These are phyloP conservation scores for Mycena pura DNA, from an alignment of 768 basidiomycete species.

Conservation along the genomic window DNA sequence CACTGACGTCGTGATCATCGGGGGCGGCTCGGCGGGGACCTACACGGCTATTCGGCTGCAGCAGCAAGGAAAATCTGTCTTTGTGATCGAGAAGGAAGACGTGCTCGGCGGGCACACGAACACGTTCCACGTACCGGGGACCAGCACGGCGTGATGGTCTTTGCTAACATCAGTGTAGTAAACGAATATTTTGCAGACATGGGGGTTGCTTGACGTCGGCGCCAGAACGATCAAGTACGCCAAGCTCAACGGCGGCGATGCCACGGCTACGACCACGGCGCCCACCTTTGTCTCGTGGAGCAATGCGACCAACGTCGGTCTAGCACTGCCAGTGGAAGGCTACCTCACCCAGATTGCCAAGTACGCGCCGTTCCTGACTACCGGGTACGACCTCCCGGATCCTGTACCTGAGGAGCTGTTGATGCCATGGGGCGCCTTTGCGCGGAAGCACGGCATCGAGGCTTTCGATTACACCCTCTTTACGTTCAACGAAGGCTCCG, in stretches of 20 bases:
- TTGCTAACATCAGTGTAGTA: constrained; percentile 2
- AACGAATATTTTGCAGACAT: constrained; percentile 4
- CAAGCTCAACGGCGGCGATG: constrained; percentile 8
- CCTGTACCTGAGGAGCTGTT: constrained; percentile 8
- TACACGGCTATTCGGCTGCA: constrained; percentile 9
- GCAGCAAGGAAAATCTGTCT: background rate
- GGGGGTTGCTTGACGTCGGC: background rate
- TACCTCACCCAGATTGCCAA: background rate
- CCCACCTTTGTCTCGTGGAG: background rate
- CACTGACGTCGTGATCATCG: constrained; percentile 7
- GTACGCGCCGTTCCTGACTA: constrained; percentile 5
- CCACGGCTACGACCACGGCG: background rate
- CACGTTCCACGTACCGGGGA: constrained; percentile 5
- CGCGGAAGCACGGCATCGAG: background rate
- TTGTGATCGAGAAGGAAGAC: constrained; percentile 1
- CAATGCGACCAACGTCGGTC: background rate
- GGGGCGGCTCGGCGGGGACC: constrained; percentile 7
- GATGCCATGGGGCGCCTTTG: constrained; percentile 3
- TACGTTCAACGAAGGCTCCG: background rate
- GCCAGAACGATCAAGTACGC: background rate
- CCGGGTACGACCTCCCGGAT: constrained; percentile 8
- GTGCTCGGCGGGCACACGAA: constrained; percentile 4
- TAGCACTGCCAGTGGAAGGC: background rate
- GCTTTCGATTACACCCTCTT: constrained; percentile 5
- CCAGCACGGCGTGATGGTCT: background rate